Evolutionary conservation across 2,329 filamentous ascomycete species (phyloP), one percentile per base, ranked within the genome.

Genomic region (Aspergillus candidus): DNA sequence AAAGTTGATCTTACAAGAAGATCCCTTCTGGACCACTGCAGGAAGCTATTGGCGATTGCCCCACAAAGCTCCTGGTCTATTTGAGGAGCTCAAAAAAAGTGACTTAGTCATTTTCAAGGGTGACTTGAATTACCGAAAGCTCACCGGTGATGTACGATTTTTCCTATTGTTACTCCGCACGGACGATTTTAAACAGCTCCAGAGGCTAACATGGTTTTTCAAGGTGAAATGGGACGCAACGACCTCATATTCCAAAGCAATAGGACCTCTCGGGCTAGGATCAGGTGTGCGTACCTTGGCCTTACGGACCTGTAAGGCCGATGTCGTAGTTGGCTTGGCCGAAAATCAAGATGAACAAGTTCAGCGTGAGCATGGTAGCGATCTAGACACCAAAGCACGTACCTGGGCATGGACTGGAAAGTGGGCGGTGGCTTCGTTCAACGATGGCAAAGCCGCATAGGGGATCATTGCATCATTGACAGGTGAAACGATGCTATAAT

Each of bases 371-470:
- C 81, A 86, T 41, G 81, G 86, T 1, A 86, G 85, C 3, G 86
- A 83, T 12, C 6, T 10, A 27, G 82, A 88, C 49, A 78, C 53
- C 66, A 84, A 65, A 44, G 77, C 80, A 17, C 77, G 93, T 44
- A 86, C 87, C 65, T 97, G 91, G 91, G 90, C 88, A 0, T 97
- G 90, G 90, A 86, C 80, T 60, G 91, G 91, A 34, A 96, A 96
- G 68, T 97, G 88, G 86, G 91, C 91, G 5, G 88, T 97, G n/a
- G 83, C 94, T 4, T 89, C 87, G 27, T 88, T 90, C 58, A 88
- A 78, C 36, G 77, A 84, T 54, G 86, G 86, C 0, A 86, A 86
- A 63, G 56, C 48, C 22, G 7, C 7, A 27, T 27, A 27, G 22
- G 22, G 22, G 22, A 3, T 10, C 22, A 10, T 27, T 27, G 22